A percentile compares a stretch with the other conserved stretches of the same genome.
Conservation (phyloP, 768 basidiomycete species). For the Suillus decipiens region DNA sequence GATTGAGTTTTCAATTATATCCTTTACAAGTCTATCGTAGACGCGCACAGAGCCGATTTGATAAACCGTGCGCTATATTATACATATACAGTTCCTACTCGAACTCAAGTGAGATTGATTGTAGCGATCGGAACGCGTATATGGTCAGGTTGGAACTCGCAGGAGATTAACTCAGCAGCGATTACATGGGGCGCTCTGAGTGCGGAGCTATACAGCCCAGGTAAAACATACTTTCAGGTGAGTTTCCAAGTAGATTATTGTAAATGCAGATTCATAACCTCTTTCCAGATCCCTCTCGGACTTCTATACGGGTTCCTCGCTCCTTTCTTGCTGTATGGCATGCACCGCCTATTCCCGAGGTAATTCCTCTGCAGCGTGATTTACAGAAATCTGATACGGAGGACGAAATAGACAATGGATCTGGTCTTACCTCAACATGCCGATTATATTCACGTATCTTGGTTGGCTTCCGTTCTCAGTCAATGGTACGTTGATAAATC, state of each 20-base stretch:
- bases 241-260: constrained; percentile 29
- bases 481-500: constrained; percentile 21
- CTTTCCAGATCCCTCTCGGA: constrained; percentile 19
- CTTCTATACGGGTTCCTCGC: constrained; percentile 35
- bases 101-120: constrained; percentile 10
- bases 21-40: constrained; percentile 22
- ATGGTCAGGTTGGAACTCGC: constrained; percentile 44
- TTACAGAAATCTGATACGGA: constrained; percentile 1
- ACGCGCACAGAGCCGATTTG: constrained; percentile 14
- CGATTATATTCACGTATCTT: constrained; percentile 24
- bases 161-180: constrained; percentile 53
- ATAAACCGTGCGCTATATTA: constrained; percentile 14
- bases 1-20: constrained; percentile 22
- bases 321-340: constrained; percentile 30
- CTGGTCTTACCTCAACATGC: constrained; percentile 28
- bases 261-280: background rate
- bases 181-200: constrained; percentile 58
- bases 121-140: constrained; percentile 19
- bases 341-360: constrained; percentile 21
- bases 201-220: constrained; percentile 51
- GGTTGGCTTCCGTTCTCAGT: constrained; percentile 29
- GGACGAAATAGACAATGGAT: constrained; percentile 14
- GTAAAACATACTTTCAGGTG: constrained; percentile 45
- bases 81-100: background rate
- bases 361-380: constrained; percentile 17